Percentiles rank a stretch among this genome's conserved stretches.
Conservation (phyloP, 257 asterid genomes). For the Solanum chilense region DNA sequence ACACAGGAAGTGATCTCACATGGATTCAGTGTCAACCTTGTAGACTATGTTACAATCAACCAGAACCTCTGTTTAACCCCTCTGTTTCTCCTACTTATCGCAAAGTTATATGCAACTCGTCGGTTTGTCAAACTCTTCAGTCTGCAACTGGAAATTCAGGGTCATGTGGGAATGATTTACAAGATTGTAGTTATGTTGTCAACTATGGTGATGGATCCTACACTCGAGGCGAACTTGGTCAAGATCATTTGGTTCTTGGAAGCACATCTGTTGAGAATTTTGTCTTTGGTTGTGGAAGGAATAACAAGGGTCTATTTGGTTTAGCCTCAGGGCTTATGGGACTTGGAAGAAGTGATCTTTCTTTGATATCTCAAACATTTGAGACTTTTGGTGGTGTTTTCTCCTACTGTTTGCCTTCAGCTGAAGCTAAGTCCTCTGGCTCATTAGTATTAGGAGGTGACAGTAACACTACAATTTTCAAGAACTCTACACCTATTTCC, state of each 20-base stretch:
- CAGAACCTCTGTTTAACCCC: slow-evolving; percentile 73
- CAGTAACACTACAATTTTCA: slow-evolving; percentile 25
- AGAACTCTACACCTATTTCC: slow-evolving; percentile 44
- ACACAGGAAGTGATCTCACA: slow-evolving; percentile 79
- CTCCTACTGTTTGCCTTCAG: slow-evolving; percentile 71
- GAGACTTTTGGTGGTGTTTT: slow-evolving; percentile 52
- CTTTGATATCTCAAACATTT: slow-evolving; percentile 57
- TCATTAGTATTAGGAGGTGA: slow-evolving; percentile 43
- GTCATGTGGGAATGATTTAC: slow-evolving; percentile 21
- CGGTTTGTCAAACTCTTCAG: slow-evolving; percentile 44
- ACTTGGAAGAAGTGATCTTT: slow-evolving; percentile 63
- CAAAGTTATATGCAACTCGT: slow-evolving; percentile 44
- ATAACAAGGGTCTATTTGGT: slow-evolving; percentile 73
- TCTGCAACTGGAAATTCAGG: slow-evolving; percentile 43
- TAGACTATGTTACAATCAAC: slow-evolving; percentile 54
- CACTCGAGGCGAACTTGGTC: slow-evolving; percentile 59
- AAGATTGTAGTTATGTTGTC: slow-evolving; percentile 45
- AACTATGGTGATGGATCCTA: slow-evolving; percentile 86
- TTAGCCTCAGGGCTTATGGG: slow-evolving; percentile 80
- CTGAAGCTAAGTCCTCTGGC: slow-evolving; percentile 42
- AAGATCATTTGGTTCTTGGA: slow-evolving; percentile 45
- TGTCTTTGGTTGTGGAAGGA: slow-evolving; percentile 65
- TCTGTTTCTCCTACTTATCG: slow-evolving; percentile 43
- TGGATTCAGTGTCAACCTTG: slow-evolving; percentile 96
- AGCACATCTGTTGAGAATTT: slow-evolving; percentile 22